Evolutionary conservation across 2,329 filamentous ascomycete species (phyloP).

Genomic region (Monosporascus ibericus): DNA sequence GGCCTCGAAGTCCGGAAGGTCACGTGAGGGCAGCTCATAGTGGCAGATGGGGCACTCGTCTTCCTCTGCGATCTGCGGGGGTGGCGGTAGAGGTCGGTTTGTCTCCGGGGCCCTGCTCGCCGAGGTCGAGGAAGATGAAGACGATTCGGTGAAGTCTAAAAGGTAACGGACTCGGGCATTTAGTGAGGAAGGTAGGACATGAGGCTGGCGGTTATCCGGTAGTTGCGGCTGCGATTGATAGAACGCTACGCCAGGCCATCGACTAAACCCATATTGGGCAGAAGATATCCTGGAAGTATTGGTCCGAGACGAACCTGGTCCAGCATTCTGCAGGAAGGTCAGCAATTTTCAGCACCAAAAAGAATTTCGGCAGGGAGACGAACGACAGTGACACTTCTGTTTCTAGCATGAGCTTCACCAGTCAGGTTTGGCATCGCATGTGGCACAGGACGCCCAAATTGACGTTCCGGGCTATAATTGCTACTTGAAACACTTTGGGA

Average conservation of each 20-base stretch:
- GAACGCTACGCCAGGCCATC: background rate
- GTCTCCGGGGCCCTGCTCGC: conserved; percentile 19
- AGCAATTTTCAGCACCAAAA: background rate
- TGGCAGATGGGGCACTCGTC: conserved; percentile 78
- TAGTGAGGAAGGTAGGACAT: background rate
- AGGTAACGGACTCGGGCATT: conserved; percentile 18
- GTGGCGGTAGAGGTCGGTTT: conserved; percentile 28
- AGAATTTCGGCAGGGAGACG: conserved; percentile 14
- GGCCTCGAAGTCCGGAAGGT: conserved; percentile 46
- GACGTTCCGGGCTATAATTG: conserved; percentile 20
- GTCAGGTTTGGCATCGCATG: conserved; percentile 18
- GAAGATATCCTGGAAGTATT: background rate
- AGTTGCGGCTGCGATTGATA: conserved; percentile 4
- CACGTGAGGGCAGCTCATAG: conserved; percentile 57
- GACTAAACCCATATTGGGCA: background rate
- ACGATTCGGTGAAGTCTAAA: conserved; percentile 23
- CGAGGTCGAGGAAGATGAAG: conserved; percentile 31
- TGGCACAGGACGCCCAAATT: conserved; percentile 2
- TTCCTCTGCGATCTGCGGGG: conserved; percentile 58
- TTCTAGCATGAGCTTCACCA: conserved; percentile 33
- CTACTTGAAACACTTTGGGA: conserved; percentile 39
- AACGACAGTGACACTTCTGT: conserved; percentile 47
- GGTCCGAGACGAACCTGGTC: conserved; percentile 18
- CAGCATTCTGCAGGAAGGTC: conserved; percentile 16
- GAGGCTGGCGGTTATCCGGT: conserved; percentile 12